Base-by-base conservation (phyloP, 441 rosid genomes). In the Mallotus japonicus region DNA sequence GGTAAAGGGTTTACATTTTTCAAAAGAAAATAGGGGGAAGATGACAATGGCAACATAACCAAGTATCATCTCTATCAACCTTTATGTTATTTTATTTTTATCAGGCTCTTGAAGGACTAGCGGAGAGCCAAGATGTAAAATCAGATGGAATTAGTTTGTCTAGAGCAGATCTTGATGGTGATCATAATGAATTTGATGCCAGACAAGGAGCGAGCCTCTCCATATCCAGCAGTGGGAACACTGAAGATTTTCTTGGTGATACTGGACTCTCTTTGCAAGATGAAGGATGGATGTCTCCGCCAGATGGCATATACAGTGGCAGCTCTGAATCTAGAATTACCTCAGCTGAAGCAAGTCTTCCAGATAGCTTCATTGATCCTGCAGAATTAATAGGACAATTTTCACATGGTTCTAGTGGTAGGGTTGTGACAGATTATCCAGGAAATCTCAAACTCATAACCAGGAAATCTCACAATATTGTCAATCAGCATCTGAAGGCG, bases 31-130 rank as follows among this genome's bases (percentile, higher is more conserved):
- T 24, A 24, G 28, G 28, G 28, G 28, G 28, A 24, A 24, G 28
- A 44, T 73, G 67, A 65, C 47, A 10, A 19, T 71, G 40, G 49
- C 32, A 61, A 55, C n/a, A 71, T 42, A 57, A 63, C 44, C 54
- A 65, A 62, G 34, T 65, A 47, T 62, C 56, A 19, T 59, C 49
- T 70, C 55, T 61, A 17, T 76, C 44, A 64, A 58, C 65, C 14
- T 61, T 62, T 55, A 51, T 65, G 42, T 15, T 15, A 28, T 34
- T 80, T 15, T 62, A 7, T 72, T 49, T 72, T 19, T 65, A 60
- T 46, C 77, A 93, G 98, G 93, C 94, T 70, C 87, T 91, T 71
- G 94, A 85, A 87, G 95, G 90, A 66, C 80, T 87, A 54, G 97
- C 88, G 57, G 96, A 87, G 72, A 90, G 87, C 83, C 90, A 89